Evolutionary conservation across 768 basidiomycete species (phyloP).

Genomic region (Hydnomerulius pinastri): DNA sequence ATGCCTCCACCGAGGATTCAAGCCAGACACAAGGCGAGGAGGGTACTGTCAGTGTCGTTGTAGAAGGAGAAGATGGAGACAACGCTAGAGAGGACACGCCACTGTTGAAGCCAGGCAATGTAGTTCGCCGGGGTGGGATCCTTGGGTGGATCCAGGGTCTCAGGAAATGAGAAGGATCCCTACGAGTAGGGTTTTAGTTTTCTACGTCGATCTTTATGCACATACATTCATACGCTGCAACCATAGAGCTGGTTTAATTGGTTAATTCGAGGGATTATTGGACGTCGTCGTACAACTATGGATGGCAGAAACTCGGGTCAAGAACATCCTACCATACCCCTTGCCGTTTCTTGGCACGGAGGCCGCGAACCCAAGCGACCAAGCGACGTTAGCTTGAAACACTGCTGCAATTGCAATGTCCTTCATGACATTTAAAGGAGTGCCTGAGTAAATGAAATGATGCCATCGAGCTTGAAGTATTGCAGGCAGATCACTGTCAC

Average conservation of each 20-base stretch:
- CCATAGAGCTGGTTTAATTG: not conserved
- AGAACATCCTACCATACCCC: no score
- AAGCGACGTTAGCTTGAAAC: no score
- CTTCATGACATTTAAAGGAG: no score
- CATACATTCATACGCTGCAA: not conserved
- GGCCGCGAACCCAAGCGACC: no score
- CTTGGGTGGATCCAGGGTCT: slow-evolving; percentile 24
- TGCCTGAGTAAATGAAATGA: no score
- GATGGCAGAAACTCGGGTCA: no score
- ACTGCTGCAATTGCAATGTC: no score
- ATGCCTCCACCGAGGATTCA: not conserved
- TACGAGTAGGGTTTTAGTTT: not conserved
- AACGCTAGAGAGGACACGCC: slow-evolving; percentile 21
- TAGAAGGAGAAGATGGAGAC: slow-evolving; percentile 19
- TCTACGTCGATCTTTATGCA: not conserved
- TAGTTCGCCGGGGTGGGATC: slow-evolving; percentile 22
- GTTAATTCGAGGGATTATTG: no score
- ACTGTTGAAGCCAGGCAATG: slow-evolving; percentile 21
- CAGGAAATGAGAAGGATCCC: slow-evolving; percentile 21
- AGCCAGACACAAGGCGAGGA: slow-evolving; percentile 9
- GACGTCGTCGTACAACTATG: no score
- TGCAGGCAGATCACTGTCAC: no score
- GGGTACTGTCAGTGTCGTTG: slow-evolving; percentile 15
- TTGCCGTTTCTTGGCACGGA: no score
- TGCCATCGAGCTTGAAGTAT: no score